These are phyloP conservation scores for Anastatica hierochuntica DNA, from an alignment of 345 rosid genomes.

Conservation along the genomic window DNA sequence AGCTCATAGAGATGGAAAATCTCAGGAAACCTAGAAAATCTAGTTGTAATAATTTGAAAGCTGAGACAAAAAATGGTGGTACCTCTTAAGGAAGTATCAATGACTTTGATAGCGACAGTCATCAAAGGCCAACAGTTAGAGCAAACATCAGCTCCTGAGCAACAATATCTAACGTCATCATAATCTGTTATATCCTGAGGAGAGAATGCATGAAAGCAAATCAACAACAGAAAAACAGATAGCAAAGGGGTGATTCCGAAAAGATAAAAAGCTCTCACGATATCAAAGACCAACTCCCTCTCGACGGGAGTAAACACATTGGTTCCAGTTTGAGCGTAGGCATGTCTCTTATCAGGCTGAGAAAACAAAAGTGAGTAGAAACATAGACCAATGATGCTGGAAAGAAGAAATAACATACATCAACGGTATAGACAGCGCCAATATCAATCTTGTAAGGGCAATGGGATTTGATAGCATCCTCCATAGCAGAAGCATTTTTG, in stretches of 20 bases:
- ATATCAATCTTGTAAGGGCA: constrained; percentile 84
- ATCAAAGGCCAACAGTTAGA: constrained; percentile 88
- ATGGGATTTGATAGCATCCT: constrained; percentile 46
- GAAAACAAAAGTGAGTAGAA: background rate
- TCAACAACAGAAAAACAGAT: background rate
- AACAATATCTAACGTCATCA: constrained; percentile 85
- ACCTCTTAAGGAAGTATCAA: constrained; percentile 83
- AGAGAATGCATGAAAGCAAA: constrained; percentile 7
- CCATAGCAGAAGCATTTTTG: constrained; percentile 47
- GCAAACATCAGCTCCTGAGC: constrained; percentile 92
- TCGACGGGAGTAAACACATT: constrained; percentile 81
- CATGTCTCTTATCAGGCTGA: constrained; percentile 79
- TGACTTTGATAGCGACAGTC: constrained; percentile 81
- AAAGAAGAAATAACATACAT: constrained; percentile 26
- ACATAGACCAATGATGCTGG: too few species aligned
- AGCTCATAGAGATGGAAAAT: background rate
- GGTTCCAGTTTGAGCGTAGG: constrained; percentile 59
- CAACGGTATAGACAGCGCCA: constrained; percentile 77
- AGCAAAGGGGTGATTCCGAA: background rate
- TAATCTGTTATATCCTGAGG: constrained; percentile 82
- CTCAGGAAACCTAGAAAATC: background rate
- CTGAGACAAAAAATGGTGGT: background rate
- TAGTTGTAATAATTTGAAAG: background rate
- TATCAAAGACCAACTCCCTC: constrained; percentile 82
- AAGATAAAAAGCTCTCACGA: constrained; percentile 39